phyloP scores from a whole-genome alignment of 129 eudicot species.

The Lactuca sativa region DNA sequence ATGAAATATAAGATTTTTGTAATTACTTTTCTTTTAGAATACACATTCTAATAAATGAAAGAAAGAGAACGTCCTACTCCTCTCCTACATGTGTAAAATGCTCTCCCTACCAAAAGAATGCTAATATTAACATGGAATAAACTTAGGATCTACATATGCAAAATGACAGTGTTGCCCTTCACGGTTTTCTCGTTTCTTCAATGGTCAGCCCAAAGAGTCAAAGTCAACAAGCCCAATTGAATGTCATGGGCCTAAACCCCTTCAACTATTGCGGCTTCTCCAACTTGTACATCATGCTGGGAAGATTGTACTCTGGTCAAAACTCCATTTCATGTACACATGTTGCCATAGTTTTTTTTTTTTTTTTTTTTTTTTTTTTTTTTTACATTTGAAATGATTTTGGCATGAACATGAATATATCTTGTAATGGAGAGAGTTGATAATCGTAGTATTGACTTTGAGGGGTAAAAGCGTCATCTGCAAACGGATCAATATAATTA shows the following conservation, averaged over 20 bases:
- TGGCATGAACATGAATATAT: conserved; percentile 54
- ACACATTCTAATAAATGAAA: conserved; percentile 4
- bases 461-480: conserved; percentile 40
- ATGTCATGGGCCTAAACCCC: conserved; percentile 17
- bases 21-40: background rate
- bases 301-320: conserved; percentile 19
- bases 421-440: conserved; percentile 60
- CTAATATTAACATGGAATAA: conserved; percentile 30
- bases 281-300: conserved; percentile 13
- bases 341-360: background rate
- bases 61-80: conserved; percentile 11
- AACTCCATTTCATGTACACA: conserved; percentile 27
- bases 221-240: conserved; percentile 28
- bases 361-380: background rate
- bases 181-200: conserved; percentile 8
- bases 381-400: conserved; percentile 50
- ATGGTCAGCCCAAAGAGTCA: conserved; percentile 13
- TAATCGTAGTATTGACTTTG: conserved; percentile 45
- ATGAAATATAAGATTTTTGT: background rate
- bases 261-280: conserved; percentile 21
- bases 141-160: conserved; percentile 19
- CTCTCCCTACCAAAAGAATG: conserved; percentile 19
- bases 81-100: conserved; percentile 11
- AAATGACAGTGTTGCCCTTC: conserved; percentile 21
- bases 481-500: conserved; percentile 47